These are phyloP conservation scores for Cryphonectria naterciae DNA, from an alignment of 2,329 filamentous ascomycete species.

Conservation along the genomic window DNA sequence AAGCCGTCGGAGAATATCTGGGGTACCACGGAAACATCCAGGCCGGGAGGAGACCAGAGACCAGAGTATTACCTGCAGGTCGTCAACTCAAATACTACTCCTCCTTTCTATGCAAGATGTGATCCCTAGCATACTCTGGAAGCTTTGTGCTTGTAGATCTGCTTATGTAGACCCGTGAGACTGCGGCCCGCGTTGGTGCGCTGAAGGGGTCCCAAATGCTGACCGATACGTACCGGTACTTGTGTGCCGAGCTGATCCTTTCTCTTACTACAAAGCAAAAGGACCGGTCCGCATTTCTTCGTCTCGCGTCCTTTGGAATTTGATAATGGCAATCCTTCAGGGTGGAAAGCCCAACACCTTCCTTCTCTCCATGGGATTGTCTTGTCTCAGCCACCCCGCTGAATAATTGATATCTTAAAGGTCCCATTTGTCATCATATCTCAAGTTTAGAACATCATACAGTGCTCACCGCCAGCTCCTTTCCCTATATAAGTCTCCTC, in stretches of 20 bases:
- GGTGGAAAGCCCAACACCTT: not conserved
- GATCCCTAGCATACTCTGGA: not conserved
- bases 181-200: not conserved
- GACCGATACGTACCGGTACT: not conserved
- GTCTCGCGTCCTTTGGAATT: not conserved
- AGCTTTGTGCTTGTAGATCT: not conserved
- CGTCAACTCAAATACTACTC: not conserved
- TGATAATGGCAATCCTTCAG: not conserved
- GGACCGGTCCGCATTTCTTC: not conserved
- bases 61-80: not conserved
- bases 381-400: not conserved
- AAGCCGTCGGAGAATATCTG: not conserved
- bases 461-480: not conserved
- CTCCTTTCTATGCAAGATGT: not conserved
- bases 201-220: not conserved
- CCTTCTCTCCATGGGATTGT: not conserved
- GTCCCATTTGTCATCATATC: not conserved
- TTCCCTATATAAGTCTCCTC: not conserved
- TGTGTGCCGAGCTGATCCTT: not conserved
- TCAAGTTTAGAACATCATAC: not conserved
- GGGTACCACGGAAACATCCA: too few relatives aligned
- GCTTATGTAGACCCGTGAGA: not conserved
- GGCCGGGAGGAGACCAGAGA: not conserved
- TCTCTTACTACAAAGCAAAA: not conserved
- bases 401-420: not conserved